Evolutionary conservation across 2,329 filamentous ascomycete genomes (phyloP).

Genomic region (Stemphylium beticola): DNA sequence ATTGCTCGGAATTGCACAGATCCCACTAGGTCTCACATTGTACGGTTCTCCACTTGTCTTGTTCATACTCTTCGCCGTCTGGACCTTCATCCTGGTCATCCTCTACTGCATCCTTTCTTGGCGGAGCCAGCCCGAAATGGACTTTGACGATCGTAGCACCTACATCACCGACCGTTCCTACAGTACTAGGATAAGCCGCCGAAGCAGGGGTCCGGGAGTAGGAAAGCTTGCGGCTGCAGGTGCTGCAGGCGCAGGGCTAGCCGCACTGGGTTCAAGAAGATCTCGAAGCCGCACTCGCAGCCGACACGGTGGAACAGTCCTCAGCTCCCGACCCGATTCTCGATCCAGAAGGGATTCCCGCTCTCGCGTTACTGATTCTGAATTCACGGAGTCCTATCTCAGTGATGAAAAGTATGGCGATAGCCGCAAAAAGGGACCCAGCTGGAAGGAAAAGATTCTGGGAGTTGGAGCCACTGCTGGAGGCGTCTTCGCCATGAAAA

Average conservation of each 20-base stretch:
- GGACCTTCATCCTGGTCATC: conserved; percentile 73
- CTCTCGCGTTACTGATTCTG: conserved; percentile 31
- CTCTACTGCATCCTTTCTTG: conserved; percentile 83
- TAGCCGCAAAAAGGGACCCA: conserved; percentile 37
- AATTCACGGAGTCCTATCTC: conserved; percentile 43
- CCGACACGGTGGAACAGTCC: conserved; percentile 32
- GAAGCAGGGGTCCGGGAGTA: conserved; percentile 46
- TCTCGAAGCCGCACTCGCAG: conserved; percentile 50
- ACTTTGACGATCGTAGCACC: conserved; percentile 63
- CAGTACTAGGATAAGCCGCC: conserved; percentile 46
- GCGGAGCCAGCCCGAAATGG: conserved; percentile 63
- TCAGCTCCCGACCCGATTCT: conserved; percentile 46
- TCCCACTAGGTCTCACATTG: conserved; percentile 86
- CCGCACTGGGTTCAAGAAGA: conserved; percentile 54
- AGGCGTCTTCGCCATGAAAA: conserved; percentile 54
- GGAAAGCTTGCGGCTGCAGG: conserved; percentile 61
- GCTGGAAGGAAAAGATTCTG: conserved; percentile 55
- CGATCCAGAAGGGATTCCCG: conserved; percentile 39
- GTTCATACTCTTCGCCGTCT: conserved; percentile 86
- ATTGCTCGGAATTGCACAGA: conserved; percentile 82
- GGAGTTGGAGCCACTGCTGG: conserved; percentile 52
- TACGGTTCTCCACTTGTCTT: conserved; percentile 87
- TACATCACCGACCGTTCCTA: conserved; percentile 62
- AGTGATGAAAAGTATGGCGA: conserved; percentile 53
- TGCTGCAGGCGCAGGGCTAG: conserved; percentile 64